Percentiles rank a stretch among this genome's conserved stretches.
phyloP scores from a whole-genome alignment of 192 early-diverging fungal genomes.

The Coemansia sp. region DNA sequence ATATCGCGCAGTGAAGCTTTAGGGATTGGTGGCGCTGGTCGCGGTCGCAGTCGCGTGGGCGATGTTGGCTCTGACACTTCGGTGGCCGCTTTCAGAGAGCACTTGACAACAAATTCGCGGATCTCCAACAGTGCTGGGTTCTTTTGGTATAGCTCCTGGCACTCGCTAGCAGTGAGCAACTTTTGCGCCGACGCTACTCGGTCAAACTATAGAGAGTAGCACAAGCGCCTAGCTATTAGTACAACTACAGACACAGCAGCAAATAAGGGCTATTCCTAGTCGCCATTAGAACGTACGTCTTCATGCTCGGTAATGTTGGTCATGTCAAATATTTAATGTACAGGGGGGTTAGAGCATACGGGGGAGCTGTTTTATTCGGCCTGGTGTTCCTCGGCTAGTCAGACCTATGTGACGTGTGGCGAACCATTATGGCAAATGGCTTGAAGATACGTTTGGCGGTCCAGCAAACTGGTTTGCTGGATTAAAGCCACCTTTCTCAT shows the following conservation, averaged over 20 bases:
- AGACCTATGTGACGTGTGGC: background rate
- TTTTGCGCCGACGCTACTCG: background rate
- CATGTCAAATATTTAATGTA: slow-evolving; percentile 6
- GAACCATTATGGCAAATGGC: background rate
- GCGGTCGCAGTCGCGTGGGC: background rate
- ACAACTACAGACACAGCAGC: background rate
- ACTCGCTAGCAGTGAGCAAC: slow-evolving; percentile 11
- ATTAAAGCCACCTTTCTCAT: background rate
- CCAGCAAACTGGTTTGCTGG: background rate
- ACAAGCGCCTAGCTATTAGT: background rate
- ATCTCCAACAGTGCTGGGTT: slow-evolving; percentile 19
- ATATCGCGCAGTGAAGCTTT: slow-evolving; percentile 29
- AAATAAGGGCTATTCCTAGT: background rate
- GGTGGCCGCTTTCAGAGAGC: background rate
- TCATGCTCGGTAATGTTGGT: background rate
- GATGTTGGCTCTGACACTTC: background rate
- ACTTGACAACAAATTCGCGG: slow-evolving; percentile 32
- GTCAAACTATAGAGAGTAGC: slow-evolving; percentile 4
- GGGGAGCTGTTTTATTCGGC: background rate
- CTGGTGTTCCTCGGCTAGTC: background rate
- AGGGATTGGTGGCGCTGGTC: background rate
- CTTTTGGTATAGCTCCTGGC: slow-evolving; percentile 18
- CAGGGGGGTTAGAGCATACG: background rate
- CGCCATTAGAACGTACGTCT: background rate
- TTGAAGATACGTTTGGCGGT: background rate